These are phyloP conservation scores for Rhodotorula graminis DNA, from an alignment of 768 basidiomycete genomes.

Conservation along the genomic window DNA sequence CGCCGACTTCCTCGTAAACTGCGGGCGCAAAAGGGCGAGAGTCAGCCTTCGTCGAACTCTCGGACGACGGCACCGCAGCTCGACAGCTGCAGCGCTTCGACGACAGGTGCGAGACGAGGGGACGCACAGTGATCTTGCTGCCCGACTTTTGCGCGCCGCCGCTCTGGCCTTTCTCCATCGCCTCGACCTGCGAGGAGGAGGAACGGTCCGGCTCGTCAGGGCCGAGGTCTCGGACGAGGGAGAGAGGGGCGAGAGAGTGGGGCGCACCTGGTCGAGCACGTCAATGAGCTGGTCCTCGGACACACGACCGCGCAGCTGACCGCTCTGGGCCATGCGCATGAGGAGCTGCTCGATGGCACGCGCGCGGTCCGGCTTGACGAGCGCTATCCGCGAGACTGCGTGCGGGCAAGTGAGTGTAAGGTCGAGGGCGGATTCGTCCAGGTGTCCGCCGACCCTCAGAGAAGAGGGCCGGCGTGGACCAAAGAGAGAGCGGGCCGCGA, in stretches of 20 bases:
- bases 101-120: background rate
- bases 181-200: slow-evolving; percentile 54
- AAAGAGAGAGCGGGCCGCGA: background rate
- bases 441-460: too few relatives aligned
- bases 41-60: background rate
- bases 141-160: slow-evolving; percentile 46
- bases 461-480: background rate
- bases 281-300: slow-evolving; percentile 77
- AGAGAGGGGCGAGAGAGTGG: background rate
- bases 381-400: slow-evolving; percentile 75
- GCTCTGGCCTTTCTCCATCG: slow-evolving; percentile 47
- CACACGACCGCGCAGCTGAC: slow-evolving; percentile 71
- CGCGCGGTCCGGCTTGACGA: slow-evolving; percentile 77
- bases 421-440: too few relatives aligned
- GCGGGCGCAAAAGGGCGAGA: background rate
- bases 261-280: slow-evolving; percentile 70
- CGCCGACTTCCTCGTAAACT: slow-evolving; percentile 40
- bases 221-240: too few relatives aligned
- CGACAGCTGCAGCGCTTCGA: too few relatives aligned
- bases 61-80: background rate
- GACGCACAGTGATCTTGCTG: slow-evolving; percentile 51
- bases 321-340: slow-evolving; percentile 73
- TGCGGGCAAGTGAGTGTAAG: background rate
- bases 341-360: slow-evolving; percentile 73
- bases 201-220: background rate